A percentile compares a stretch with the other conserved stretches of the same genome.
These are phyloP conservation scores for Apostasia shenzhenica DNA, from an alignment of 106 monocot species.

Conservation along the genomic window DNA sequence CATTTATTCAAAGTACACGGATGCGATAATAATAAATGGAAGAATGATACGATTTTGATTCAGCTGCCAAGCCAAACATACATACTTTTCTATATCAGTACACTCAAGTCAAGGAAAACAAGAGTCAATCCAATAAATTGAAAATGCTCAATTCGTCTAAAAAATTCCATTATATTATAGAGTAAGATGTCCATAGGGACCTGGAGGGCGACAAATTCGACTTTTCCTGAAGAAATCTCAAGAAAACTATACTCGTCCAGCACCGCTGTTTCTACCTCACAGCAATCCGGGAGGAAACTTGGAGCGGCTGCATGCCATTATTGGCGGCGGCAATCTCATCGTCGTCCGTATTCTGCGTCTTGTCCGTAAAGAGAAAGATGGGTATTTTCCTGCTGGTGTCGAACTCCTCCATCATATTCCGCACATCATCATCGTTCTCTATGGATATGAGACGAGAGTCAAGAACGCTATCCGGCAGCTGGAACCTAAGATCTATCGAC, in stretches of 20 bases:
- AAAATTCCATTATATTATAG: too few relatives aligned
- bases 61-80: too few relatives aligned
- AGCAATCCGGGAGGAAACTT: not conserved
- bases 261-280: not conserved
- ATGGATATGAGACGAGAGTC: constrained; percentile 33
- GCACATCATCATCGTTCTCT: constrained; percentile 37
- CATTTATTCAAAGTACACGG: too few relatives aligned
- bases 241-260: not conserved
- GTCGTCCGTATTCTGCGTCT: constrained; percentile 3
- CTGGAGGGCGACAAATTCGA: too few relatives aligned
- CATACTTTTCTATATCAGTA: too few relatives aligned
- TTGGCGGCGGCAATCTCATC: constrained; percentile 12
- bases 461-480: constrained; percentile 32
- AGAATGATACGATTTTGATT: too few relatives aligned
- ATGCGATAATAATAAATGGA: too few relatives aligned
- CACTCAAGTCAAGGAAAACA: too few relatives aligned
- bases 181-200: too few relatives aligned
- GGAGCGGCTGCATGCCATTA: not conserved
- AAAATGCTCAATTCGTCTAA: too few relatives aligned
- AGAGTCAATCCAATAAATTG: too few relatives aligned
- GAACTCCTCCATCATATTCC: constrained; percentile 58
- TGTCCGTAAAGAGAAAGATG: constrained; percentile 33
- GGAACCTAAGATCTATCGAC: constrained; percentile 27
- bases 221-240: too few relatives aligned
- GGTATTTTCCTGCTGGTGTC: constrained; percentile 31